A percentile compares a stretch with the other conserved stretches of the same genome.
Conservation (phyloP, 2,329 filamentous ascomycete genomes). For the Colletotrichum sp. region DNA sequence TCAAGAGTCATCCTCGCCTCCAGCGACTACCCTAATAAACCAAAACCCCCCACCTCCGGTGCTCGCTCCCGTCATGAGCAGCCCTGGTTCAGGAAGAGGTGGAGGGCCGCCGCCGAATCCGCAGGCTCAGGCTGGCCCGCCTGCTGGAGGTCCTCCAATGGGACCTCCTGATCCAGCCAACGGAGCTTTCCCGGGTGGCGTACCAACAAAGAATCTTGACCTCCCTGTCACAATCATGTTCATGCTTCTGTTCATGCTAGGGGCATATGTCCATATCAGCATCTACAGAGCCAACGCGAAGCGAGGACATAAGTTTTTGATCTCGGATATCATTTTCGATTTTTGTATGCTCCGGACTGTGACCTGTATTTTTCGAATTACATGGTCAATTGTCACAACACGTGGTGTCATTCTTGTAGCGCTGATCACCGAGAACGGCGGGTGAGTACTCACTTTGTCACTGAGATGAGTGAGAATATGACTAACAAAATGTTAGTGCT, state of each 20-base stretch:
- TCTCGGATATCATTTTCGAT: constrained; percentile 39
- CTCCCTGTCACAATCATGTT: constrained; percentile 28
- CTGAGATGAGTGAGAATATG: background rate
- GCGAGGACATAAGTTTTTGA: constrained; percentile 40
- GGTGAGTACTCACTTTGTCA: constrained; percentile 20
- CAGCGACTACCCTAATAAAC: background rate
- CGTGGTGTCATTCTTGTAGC: constrained; percentile 35
- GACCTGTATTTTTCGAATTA: constrained; percentile 39
- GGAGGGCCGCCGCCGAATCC: background rate
- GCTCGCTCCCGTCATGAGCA: background rate
- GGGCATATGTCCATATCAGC: constrained; percentile 26
- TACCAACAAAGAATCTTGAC: constrained; percentile 22
- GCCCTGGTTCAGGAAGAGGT: background rate
- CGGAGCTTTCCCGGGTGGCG: constrained; percentile 12
- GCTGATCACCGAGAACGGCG: constrained; percentile 39
- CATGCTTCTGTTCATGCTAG: constrained; percentile 26
- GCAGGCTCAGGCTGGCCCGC: background rate
- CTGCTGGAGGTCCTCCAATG: background rate
- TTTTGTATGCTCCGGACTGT: constrained; percentile 39
- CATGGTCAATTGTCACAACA: constrained; percentile 32
- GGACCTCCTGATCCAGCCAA: constrained; percentile 7
- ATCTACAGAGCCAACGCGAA: constrained; percentile 32
- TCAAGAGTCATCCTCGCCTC: background rate
- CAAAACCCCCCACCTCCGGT: background rate
- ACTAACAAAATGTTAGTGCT: constrained; percentile 25